Percentiles rank a stretch among this genome's conserved stretches.
phyloP scores from a whole-genome alignment of 257 asterid genomes.

The Salvia miltiorrhiza region DNA sequence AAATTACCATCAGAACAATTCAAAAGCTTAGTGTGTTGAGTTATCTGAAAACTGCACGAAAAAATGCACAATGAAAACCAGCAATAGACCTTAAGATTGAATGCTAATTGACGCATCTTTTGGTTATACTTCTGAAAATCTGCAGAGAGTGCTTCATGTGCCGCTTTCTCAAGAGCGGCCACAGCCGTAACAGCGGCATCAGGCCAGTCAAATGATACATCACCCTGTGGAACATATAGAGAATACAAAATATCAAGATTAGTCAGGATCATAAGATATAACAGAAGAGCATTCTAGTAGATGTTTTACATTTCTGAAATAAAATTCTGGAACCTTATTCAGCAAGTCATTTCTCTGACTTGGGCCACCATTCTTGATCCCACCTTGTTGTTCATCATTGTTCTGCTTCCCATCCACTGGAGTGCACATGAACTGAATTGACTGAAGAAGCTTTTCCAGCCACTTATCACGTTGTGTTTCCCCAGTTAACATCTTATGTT shows the following conservation, averaged over 20 bases:
- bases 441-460: constrained; percentile 73
- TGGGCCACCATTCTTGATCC: constrained; percentile 19
- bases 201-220: constrained; percentile 54
- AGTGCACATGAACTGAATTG: constrained; percentile 51
- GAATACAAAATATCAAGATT: background rate
- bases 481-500: constrained; percentile 49
- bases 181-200: constrained; percentile 56
- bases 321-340: constrained; percentile 30
- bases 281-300: background rate
- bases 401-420: constrained; percentile 32
- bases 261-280: constrained; percentile 4
- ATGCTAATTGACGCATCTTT: constrained; percentile 68
- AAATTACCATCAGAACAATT: background rate
- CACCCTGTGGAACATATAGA: constrained; percentile 37
- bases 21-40: background rate
- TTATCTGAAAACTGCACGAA: background rate
- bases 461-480: constrained; percentile 68
- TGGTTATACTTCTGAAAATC: constrained; percentile 71
- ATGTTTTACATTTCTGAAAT: constrained; percentile 4
- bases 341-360: constrained; percentile 31
- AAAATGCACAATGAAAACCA: constrained; percentile 10
- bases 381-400: constrained; percentile 36
- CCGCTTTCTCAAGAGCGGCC: constrained; percentile 71
- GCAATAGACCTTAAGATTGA: constrained; percentile 65
- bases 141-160: constrained; percentile 50